These are phyloP conservation scores for Pilobolus umbonatus DNA, from an alignment of 192 early-diverging fungal species.

Conservation along the genomic window DNA sequence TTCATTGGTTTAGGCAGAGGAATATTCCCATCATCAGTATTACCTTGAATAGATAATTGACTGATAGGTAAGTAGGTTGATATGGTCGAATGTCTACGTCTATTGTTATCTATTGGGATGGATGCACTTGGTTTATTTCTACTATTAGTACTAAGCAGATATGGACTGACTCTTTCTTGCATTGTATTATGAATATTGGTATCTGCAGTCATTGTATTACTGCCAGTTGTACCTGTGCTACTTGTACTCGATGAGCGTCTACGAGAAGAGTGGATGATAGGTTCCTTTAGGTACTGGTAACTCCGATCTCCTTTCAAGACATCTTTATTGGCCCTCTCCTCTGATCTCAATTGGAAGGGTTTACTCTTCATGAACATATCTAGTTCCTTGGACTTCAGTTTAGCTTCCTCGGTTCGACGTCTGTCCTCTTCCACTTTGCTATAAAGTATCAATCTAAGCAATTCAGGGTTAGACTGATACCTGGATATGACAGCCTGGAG, in stretches of 20 bases:
- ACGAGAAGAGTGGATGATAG: background rate
- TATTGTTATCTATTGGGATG: background rate
- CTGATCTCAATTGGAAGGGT: conserved; percentile 6
- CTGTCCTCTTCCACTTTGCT: conserved; percentile 56
- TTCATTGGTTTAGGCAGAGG: background rate
- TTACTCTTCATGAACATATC: conserved; percentile 41
- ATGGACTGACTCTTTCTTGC: conserved; percentile 8
- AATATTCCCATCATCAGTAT: background rate
- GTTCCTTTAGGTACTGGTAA: background rate
- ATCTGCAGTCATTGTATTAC: background rate
- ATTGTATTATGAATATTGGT: background rate
- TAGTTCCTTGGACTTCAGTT: conserved; percentile 42
- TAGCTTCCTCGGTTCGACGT: conserved; percentile 52
- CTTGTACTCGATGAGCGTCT: conserved; percentile 11
- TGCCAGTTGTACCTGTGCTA: conserved; percentile 10
- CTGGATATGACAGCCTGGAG: conserved; percentile 45
- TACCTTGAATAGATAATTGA: background rate
- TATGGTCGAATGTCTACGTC: conserved; percentile 1
- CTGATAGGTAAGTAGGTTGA: background rate
- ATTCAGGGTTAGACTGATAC: conserved; percentile 45
- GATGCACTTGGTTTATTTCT: background rate
- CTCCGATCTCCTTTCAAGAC: background rate
- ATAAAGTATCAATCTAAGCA: conserved; percentile 47
- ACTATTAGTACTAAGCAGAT: background rate
- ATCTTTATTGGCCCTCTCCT: background rate